These are phyloP conservation scores for Populus tomentosa DNA, from an alignment of 441 rosid species.

Conservation along the genomic window DNA sequence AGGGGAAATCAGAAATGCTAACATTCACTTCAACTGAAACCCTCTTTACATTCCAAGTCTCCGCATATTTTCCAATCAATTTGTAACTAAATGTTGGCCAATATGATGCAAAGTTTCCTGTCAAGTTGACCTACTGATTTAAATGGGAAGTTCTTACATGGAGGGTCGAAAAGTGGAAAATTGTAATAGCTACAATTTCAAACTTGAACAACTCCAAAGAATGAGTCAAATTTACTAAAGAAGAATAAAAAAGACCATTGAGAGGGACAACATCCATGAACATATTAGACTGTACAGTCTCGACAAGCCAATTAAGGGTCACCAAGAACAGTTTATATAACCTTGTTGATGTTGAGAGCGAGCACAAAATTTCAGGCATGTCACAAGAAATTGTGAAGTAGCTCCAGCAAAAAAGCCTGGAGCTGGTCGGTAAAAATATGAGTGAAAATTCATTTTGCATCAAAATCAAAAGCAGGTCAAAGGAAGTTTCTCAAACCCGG, in stretches of 20 bases:
- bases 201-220: neutral
- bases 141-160: neutral
- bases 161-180: neutral
- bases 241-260: too few relatives aligned
- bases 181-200: neutral
- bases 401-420: neutral
- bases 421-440: neutral
- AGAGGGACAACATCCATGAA: too few relatives aligned
- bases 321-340: neutral
- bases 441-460: neutral
- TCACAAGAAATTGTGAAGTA: neutral
- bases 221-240: neutral
- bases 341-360: neutral
- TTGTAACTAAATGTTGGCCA: too few relatives aligned
- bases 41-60: too few relatives aligned
- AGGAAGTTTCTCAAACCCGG: neutral
- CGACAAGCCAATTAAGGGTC: neutral
- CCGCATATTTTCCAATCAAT: too few relatives aligned
- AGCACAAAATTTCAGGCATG: neutral
- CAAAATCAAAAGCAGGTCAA: neutral
- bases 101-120: neutral
- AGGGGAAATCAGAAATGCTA: neutral
- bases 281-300: neutral
- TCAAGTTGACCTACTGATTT: neutral
- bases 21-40: neutral